Evolutionary conservation across 768 basidiomycete species (phyloP).

Genomic region (Hygrophorus pudorinus): DNA sequence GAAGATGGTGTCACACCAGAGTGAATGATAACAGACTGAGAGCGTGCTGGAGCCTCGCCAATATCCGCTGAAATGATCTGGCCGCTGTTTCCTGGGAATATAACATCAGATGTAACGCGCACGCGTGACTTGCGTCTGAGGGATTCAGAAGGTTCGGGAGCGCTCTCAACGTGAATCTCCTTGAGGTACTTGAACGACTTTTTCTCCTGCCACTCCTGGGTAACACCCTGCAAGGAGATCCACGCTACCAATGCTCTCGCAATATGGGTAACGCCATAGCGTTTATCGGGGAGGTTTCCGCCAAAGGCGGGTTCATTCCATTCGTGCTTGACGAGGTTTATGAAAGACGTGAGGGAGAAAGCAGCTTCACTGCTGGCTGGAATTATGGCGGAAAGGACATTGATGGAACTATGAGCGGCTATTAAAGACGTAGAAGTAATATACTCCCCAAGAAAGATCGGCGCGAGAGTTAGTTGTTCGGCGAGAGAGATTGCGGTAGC

Average conservation of each 20-base stretch:
- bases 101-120: constrained; percentile 63
- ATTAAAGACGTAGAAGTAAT: constrained; percentile 66
- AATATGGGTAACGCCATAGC: constrained; percentile 55
- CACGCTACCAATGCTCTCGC: constrained; percentile 67
- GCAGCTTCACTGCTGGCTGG: constrained; percentile 71
- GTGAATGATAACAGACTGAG: constrained; percentile 18
- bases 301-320: constrained; percentile 49
- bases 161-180: constrained; percentile 55
- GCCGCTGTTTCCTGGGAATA: constrained; percentile 55
- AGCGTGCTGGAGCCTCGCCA: constrained; percentile 41
- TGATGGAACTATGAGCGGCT: constrained; percentile 68
- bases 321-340: constrained; percentile 70
- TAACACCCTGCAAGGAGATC: constrained; percentile 74
- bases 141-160: constrained; percentile 20
- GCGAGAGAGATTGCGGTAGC: constrained; percentile 52
- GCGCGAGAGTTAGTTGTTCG: constrained; percentile 65
- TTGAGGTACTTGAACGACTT: constrained; percentile 55
- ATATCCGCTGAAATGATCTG: constrained; percentile 78
- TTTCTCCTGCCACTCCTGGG: constrained; percentile 71
- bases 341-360: constrained; percentile 73
- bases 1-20: neutral
- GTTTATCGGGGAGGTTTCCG: constrained; percentile 44
- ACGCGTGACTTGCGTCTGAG: constrained; percentile 42
- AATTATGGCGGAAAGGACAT: constrained; percentile 61
- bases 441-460: constrained; percentile 66